Evolutionary conservation across 1,284 basidiomycete genomes (phyloP).

Genomic region (Sporisorium iseilematis-ciliati): DNA sequence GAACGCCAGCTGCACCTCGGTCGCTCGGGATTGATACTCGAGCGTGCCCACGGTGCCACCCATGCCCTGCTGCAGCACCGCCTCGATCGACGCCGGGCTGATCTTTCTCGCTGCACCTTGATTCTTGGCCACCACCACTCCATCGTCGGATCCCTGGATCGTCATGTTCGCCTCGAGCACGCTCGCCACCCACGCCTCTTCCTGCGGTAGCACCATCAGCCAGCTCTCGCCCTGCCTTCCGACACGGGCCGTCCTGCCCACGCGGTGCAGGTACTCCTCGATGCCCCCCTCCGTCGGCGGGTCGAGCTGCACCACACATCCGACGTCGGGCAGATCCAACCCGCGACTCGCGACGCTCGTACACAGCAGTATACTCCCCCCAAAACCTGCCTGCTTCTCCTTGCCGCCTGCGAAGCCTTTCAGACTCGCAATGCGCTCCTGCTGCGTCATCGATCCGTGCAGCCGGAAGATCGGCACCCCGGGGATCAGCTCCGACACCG

Average conservation of each 20-base stretch:
- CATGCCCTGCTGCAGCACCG: slow-evolving; percentile 76
- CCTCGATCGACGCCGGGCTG: slow-evolving; percentile 38
- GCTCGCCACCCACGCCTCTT: slow-evolving; percentile 87
- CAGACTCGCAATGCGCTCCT: slow-evolving; percentile 84
- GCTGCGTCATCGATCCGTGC: slow-evolving; percentile 89
- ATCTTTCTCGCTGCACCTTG: slow-evolving; percentile 32
- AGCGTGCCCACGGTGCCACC: slow-evolving; percentile 73
- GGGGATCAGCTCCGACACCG: slow-evolving; percentile 79
- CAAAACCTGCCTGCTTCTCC: slow-evolving; percentile 20
- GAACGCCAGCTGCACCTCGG: slow-evolving; percentile 93
- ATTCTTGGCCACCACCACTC: slow-evolving; percentile 18
- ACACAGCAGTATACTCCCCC: slow-evolving; percentile 82
- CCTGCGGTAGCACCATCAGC: slow-evolving; percentile 88
- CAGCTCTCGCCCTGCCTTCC: slow-evolving; percentile 89
- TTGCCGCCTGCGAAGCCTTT: slow-evolving; percentile 78
- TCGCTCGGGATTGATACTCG: slow-evolving; percentile 90
- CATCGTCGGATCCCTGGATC: slow-evolving; percentile 15
- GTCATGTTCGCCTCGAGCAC: slow-evolving; percentile 73
- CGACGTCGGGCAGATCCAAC: slow-evolving; percentile 94
- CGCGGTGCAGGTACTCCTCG: slow-evolving; percentile 96
- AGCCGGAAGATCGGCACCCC: slow-evolving; percentile 84
- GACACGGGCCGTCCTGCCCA: slow-evolving; percentile 95
- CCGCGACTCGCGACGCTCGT: slow-evolving; percentile 98
- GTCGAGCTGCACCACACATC: slow-evolving; percentile 94
- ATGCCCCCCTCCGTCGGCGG: slow-evolving; percentile 96